Conservation (phyloP, 192 early-diverging fungal species). For the Coemansia sp. region DNA sequence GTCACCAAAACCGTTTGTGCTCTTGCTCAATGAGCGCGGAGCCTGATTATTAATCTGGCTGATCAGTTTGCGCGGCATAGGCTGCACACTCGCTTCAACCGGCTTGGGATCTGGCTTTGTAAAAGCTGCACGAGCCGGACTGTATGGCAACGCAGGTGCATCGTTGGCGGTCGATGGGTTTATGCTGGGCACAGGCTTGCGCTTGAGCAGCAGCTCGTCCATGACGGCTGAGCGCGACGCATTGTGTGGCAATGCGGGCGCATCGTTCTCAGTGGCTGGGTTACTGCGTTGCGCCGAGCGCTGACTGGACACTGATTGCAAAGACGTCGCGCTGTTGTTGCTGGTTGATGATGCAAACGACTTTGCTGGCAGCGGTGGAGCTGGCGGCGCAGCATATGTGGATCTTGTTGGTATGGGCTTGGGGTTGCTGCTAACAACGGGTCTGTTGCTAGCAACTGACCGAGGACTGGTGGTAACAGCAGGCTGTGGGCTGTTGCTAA, state of each 20-base stretch:
- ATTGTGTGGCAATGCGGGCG: constrained; percentile 31
- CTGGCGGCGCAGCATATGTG: background rate
- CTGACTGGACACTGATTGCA: background rate
- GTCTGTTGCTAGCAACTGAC: no score
- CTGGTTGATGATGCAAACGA: background rate
- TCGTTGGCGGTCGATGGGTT: constrained; percentile 11
- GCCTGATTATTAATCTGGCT: constrained; percentile 21
- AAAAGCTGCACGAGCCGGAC: background rate
- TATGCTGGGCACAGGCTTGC: background rate
- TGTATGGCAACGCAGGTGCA: constrained; percentile 21
- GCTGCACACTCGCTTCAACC: constrained; percentile 22
- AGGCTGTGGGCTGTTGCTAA: no score
- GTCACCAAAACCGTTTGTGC: constrained; percentile 25
- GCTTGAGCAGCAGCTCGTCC: background rate
- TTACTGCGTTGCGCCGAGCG: background rate
- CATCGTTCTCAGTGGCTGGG: constrained; percentile 28
- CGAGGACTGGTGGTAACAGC: no score
- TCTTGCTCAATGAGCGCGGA: background rate
- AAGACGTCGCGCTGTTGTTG: background rate
- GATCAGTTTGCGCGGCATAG: constrained; percentile 26
- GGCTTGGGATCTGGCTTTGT: constrained; percentile 2
- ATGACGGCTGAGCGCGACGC: constrained; percentile 3
- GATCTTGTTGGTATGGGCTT: background rate
- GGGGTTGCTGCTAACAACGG: no score
- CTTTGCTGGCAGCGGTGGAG: background rate